Conservation (phyloP, 176 grass and related monocot genomes). For the Olyra latifolia region DNA sequence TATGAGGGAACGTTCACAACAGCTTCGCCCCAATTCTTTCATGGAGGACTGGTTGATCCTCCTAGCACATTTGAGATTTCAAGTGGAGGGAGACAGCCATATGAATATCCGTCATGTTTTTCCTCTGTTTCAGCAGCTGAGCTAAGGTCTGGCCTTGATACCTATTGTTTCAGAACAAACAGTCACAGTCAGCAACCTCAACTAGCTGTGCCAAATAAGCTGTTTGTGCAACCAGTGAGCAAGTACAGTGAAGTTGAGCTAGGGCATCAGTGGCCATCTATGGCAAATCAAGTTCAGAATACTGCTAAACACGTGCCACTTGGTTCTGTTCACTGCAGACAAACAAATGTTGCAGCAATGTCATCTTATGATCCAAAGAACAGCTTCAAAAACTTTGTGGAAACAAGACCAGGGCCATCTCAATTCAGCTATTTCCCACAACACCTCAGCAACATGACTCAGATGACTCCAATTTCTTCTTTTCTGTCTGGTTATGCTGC, state of each 20-base stretch:
- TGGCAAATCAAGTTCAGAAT: slow-evolving; percentile 37
- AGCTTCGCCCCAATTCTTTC: slow-evolving; percentile 29
- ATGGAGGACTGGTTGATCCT: slow-evolving; percentile 13
- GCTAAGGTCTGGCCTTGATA: slow-evolving; percentile 17
- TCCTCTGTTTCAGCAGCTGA: slow-evolving; percentile 32
- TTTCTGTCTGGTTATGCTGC: slow-evolving; percentile 24
- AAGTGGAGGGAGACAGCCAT: slow-evolving; percentile 23
- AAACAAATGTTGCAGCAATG: slow-evolving; percentile 29
- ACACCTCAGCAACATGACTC: slow-evolving; percentile 28
- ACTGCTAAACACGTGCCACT: slow-evolving; percentile 4
- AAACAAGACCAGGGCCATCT: slow-evolving; percentile 34
- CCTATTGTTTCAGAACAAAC: slow-evolving; percentile 29
- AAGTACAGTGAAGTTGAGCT: slow-evolving; percentile 25
- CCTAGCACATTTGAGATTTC: slow-evolving; percentile 22
- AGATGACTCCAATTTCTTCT: slow-evolving; percentile 21
- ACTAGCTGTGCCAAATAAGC: slow-evolving; percentile 39
- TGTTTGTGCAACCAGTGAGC: slow-evolving; percentile 20
- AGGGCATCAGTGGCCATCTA: slow-evolving; percentile 12
- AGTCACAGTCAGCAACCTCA: slow-evolving; percentile 30
- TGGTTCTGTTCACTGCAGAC: slow-evolving; percentile 1
- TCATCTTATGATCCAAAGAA: slow-evolving; percentile 42
- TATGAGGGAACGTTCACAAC: neutral
- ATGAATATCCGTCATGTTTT: slow-evolving; percentile 36
- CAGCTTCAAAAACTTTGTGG: slow-evolving; percentile 29
- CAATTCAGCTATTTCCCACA: slow-evolving; percentile 33